These are phyloP conservation scores for Carex littledalei DNA, from an alignment of 176 grass and related monocot species.

Conservation along the genomic window DNA sequence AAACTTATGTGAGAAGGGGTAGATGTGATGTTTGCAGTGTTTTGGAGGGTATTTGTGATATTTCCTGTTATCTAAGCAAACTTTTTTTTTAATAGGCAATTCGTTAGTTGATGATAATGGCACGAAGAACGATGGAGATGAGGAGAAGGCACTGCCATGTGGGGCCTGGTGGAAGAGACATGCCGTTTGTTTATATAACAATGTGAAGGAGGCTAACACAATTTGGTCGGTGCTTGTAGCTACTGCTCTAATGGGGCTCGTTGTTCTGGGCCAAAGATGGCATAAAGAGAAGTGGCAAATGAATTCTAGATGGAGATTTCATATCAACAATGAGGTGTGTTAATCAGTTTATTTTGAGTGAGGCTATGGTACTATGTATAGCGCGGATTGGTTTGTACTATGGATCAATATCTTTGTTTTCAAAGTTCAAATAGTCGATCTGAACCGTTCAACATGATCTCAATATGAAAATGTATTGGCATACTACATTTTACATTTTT, in stretches of 20 bases:
- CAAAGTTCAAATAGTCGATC: too few relatives aligned
- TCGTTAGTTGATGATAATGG: background rate
- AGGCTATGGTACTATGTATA: too few relatives aligned
- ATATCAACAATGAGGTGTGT: conserved; percentile 51
- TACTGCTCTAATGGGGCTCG: conserved; percentile 74
- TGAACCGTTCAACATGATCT: too few relatives aligned
- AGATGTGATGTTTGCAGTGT: background rate
- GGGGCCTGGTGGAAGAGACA: conserved; percentile 66
- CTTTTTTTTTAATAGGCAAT: background rate
- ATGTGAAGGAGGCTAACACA: conserved; percentile 67
- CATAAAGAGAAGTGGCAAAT: conserved; percentile 71
- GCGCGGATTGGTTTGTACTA: too few relatives aligned
- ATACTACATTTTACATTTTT: too few relatives aligned
- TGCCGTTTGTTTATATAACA: conserved; percentile 61
- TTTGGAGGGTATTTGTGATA: background rate
- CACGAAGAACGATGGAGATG: background rate
- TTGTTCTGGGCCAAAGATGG: conserved; percentile 76
- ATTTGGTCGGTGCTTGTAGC: conserved; percentile 80
- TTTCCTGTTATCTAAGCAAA: background rate
- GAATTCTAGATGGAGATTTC: conserved; percentile 43
- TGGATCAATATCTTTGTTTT: too few relatives aligned
- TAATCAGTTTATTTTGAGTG: background rate
- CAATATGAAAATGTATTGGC: too few relatives aligned
- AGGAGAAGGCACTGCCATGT: background rate
- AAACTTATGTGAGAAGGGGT: background rate